Evolutionary conservation across 176 grass and related monocot species (phyloP), one percentile per base, ranked within the genome.

Genomic region (Panicum miliaceum): DNA sequence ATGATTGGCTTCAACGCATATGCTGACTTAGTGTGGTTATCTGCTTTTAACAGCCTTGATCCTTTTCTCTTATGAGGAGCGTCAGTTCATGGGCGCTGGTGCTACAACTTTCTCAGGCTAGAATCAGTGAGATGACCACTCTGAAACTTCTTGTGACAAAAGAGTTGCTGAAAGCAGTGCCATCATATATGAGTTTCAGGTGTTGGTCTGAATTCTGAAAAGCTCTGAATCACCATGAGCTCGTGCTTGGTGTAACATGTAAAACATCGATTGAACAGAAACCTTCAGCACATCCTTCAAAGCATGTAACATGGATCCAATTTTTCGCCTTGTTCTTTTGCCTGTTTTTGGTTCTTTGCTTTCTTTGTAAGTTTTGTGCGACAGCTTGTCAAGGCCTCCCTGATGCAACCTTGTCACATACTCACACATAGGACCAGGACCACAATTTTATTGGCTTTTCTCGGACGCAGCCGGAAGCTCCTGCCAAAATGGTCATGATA

Each of bases 331-430:
- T 87, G 84, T 83, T 80, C 41, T 87, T 53, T 86, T 84, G 89
- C 84, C 84, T 83, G 79, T 50, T 79, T 22, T 40, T 88, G 64
- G 64, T 3, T 76, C 46, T 70, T 76, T 48, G 58, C 53, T 34
- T 23, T 38, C 14, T 71, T 71, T 71, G 72, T 22, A 73, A 42
- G 81, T 40, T 83, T 53, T 32, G 26, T 12, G 29, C 42, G 61
- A 90, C 89, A 90, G 38, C 68, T 75, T 79, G 84, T 84, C 89
- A 84, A 90, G 64, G 61, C 29, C 58, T 84, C 59, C 51, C 48
- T 84, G 80, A 67, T 20, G 6, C 34, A 78, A 29, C 75, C 65
- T 75, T 80, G 80, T 75, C 89, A 75, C 34, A 52, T 32, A 32
- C 29, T 32, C 29, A 32, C 29, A 32, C 29, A 1, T 51, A 52